Evolutionary conservation across 2,329 filamentous ascomycete species (phyloP), one percentile per base, ranked within the genome.

Genomic region (Acrocalymma vagum): DNA sequence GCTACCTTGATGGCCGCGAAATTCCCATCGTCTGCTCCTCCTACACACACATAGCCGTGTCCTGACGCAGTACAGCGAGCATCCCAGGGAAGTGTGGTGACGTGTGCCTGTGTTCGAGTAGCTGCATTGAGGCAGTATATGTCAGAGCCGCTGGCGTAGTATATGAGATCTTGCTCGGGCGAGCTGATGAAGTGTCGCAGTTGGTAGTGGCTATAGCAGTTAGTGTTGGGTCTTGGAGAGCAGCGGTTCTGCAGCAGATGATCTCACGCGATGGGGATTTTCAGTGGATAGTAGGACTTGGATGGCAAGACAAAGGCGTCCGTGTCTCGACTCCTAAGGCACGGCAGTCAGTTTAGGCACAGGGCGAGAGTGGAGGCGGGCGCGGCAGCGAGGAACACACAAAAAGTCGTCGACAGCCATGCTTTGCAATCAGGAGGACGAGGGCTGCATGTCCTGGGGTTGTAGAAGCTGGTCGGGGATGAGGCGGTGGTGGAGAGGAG

Each of bases 131-230:
- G 69, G 57, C 72, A 73, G 63, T 69, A 78, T 53, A 79, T 61
- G 48, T 90, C 84, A 59, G 78, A 75, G 42, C 87, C 87, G 53
- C 85, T 85, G 23, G 92, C 91, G 61, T 95, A 95, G 76, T 95
- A 96, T 53, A 97, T 79, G 55, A 86, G 74, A 69, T 92, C 83
- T 28, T 84, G 79, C 60, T 88, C 83, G 53, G 90, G 85, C 17
- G 86, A 87, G 68, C 89, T 93, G 65, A 97, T 88, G 55, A 95
- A 85, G 56, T 95, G 93, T 39, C 93, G 89, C 29, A 99, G 79
- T 73, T 94, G 89, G 85, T 87, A 92, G 72, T 94, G 89, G 54
- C 87, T 92, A 60, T 23, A 13, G 25, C 27, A 21, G 44, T 64
- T 34, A 65, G 54, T 37, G 14, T 13, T 31, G 22, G 18, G 4